phyloP scores from a whole-genome alignment of 2,329 filamentous ascomycete species.

The Diaporthe vexans region DNA sequence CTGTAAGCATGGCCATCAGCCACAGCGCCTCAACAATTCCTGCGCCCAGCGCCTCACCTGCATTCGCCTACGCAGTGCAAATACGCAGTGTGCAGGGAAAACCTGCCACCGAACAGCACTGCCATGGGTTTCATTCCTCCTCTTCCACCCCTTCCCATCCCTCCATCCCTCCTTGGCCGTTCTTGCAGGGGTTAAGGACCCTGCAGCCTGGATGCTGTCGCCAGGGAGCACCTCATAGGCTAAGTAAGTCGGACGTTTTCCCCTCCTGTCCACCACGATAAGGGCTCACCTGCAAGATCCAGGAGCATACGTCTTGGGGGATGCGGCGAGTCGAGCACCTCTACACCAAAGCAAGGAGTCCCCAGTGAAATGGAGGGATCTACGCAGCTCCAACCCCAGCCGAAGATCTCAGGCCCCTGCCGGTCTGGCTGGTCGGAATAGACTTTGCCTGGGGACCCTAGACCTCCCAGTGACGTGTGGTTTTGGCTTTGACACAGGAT shows the following conservation, averaged over 20 bases:
- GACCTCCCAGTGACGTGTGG: not conserved
- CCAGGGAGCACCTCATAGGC: conserved; percentile 1
- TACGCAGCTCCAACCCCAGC: conserved; percentile 17
- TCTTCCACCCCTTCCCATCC: not conserved
- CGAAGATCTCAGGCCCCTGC: conserved; percentile 13
- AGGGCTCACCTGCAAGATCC: conserved; percentile 22
- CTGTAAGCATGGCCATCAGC: conserved; percentile 4
- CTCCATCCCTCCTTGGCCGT: too few species aligned
- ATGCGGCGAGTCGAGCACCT: conserved; percentile 26
- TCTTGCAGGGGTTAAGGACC: not conserved
- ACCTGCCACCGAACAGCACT: not conserved
- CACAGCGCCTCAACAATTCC: not conserved
- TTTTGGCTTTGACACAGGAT: conserved; percentile 38
- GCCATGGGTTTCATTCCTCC: conserved; percentile 9
- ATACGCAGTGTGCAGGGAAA: not conserved
- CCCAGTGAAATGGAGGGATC: not conserved
- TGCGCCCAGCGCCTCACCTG: not conserved
- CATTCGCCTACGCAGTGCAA: not conserved
- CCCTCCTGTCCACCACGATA: conserved; percentile 17
- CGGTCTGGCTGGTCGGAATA: conserved; percentile 23
- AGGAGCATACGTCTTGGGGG: conserved; percentile 4
- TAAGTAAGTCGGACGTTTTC: conserved; percentile 9
- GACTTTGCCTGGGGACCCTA: conserved; percentile 35
- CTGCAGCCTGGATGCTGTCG: conserved; percentile 13
- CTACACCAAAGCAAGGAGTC: not conserved